Evolutionary conservation across 345 rosid genomes (phyloP).

Genomic region (Eucalyptus rudis): DNA sequence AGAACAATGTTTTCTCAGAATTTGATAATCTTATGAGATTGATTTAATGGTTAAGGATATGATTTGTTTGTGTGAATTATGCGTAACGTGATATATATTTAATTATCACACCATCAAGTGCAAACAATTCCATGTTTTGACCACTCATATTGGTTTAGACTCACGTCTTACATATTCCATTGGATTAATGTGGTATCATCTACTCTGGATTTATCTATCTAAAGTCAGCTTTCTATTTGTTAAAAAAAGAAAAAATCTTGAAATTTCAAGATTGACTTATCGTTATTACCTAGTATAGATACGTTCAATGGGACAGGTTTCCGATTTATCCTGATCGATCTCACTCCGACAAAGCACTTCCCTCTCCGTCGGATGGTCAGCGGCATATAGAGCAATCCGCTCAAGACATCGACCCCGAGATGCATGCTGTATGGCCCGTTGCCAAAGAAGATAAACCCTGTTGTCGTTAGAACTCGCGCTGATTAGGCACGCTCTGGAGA

Average conservation of each 20-base stretch:
- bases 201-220: neutral
- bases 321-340: neutral
- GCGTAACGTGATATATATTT: accelerated
- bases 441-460: neutral
- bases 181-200: neutral
- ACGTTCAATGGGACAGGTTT: neutral
- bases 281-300: neutral
- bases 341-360: neutral
- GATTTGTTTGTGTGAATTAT: neutral
- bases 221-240: neutral
- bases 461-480: neutral
- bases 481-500: constrained; percentile 8
- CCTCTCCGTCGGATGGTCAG: neutral
- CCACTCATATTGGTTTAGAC: neutral
- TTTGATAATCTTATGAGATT: neutral
- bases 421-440: neutral
- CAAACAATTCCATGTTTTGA: neutral
- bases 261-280: neutral
- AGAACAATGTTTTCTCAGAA: neutral
- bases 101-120: neutral
- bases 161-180: neutral
- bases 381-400: neutral
- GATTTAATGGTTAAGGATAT: neutral
- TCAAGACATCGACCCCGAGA: neutral
- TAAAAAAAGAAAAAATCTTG: neutral